A percentile compares a stretch with the other conserved stretches of the same genome.
These are phyloP conservation scores for Fusarium buxicola DNA, from an alignment of 2,329 filamentous ascomycete species.

Conservation along the genomic window DNA sequence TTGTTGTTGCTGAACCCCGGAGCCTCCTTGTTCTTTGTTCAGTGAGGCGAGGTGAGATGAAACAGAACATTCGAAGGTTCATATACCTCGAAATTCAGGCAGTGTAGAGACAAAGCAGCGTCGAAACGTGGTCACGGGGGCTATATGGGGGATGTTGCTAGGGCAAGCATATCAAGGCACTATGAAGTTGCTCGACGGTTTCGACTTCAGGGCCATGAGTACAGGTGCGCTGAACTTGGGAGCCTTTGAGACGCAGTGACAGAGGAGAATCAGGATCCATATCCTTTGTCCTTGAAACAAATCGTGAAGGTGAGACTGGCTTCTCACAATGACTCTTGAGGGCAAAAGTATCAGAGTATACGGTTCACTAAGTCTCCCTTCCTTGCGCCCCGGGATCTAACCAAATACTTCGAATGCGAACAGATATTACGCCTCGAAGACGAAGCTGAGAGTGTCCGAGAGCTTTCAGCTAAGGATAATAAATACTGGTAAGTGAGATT, in stretches of 20 bases:
- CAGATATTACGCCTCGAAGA: neutral
- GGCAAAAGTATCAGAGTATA: too few relatives aligned
- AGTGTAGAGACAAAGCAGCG: constrained; percentile 1
- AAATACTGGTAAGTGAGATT: too few relatives aligned
- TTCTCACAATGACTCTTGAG: too few relatives aligned
- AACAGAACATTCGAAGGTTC: neutral
- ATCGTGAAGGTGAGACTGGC: too few relatives aligned
- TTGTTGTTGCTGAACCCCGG: constrained; percentile 10
- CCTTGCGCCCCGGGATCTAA: too few relatives aligned
- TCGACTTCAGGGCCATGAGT: neutral
- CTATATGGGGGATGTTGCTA: neutral
- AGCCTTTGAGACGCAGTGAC: too few relatives aligned
- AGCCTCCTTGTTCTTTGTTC: constrained; percentile 27
- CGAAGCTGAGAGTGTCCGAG: neutral
- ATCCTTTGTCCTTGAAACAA: neutral
- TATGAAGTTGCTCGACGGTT: neutral
- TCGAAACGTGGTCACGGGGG: neutral
- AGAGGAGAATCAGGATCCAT: neutral
- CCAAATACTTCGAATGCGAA: neutral
- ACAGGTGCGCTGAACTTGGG: neutral
- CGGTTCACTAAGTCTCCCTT: too few relatives aligned
- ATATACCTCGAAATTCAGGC: constrained; percentile 2
- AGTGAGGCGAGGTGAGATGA: neutral
- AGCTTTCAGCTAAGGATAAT: neutral
- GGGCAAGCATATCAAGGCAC: neutral